Conservation (phyloP, 2,329 filamentous ascomycete species). For the Colletotrichum cereale region DNA sequence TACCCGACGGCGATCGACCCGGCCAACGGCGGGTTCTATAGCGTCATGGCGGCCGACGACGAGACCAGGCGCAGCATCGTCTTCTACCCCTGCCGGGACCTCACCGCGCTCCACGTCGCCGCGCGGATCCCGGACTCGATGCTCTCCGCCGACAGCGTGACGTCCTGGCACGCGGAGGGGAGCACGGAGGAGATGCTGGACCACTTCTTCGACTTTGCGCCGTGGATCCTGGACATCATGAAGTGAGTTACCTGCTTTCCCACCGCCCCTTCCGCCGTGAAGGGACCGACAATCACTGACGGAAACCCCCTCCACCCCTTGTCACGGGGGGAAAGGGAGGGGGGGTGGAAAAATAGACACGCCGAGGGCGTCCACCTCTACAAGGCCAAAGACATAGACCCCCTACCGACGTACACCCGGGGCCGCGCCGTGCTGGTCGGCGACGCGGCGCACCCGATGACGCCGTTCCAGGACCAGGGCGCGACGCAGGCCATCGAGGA, state of each 20-base stretch:
- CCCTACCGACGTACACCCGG: constrained; percentile 52
- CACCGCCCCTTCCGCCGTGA: too few relatives aligned
- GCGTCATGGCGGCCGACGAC: constrained; percentile 29
- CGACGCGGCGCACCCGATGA: constrained; percentile 39
- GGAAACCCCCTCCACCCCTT: too few relatives aligned
- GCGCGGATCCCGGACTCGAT: constrained; percentile 24
- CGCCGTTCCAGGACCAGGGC: constrained; percentile 36
- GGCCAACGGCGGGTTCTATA: constrained; percentile 6
- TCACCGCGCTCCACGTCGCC: constrained; percentile 23
- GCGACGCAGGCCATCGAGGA: constrained; percentile 37
- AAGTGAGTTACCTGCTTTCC: not conserved
- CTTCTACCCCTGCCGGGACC: constrained; percentile 33
- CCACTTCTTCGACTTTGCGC: constrained; percentile 30
- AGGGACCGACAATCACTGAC: not conserved
- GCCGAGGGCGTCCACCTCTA: constrained; percentile 23
- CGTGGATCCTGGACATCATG: constrained; percentile 32
- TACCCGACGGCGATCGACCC: constrained; percentile 27
- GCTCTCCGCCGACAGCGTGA: constrained; percentile 11
- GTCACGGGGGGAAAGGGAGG: too few relatives aligned
- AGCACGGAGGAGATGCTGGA: constrained; percentile 12
- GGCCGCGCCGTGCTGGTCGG: constrained; percentile 34
- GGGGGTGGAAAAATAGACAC: not conserved
- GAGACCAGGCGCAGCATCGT: constrained; percentile 27
- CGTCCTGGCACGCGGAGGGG: constrained; percentile 30
- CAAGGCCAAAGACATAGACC: constrained; percentile 51